Conservation (phyloP, 176 grass and related monocot species). For the Oryza glumipatula region DNA sequence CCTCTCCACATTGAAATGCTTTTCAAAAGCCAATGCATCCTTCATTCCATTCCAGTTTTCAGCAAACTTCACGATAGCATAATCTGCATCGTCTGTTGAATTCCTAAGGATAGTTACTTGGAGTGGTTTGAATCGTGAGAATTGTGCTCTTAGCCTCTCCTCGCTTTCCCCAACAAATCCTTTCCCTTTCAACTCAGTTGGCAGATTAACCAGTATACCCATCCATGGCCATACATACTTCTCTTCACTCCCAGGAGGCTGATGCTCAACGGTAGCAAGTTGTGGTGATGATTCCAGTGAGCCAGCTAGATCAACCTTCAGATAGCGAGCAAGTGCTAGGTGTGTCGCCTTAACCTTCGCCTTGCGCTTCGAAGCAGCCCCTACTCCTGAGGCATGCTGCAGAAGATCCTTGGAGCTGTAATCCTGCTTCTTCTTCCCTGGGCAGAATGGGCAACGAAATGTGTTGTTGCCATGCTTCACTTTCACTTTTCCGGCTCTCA, state of each 20-base stretch:
- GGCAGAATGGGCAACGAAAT: slow-evolving; percentile 77
- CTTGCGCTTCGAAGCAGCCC: slow-evolving; percentile 54
- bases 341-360: slow-evolving; percentile 71
- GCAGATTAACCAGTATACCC: slow-evolving; percentile 61
- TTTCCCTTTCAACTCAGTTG: slow-evolving; percentile 27
- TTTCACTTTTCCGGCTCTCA: slow-evolving; percentile 44
- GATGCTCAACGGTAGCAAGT: slow-evolving; percentile 21
- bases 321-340: slow-evolving; percentile 63
- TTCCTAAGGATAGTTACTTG: slow-evolving; percentile 43
- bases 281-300: slow-evolving; percentile 25
- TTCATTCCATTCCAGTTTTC: slow-evolving; percentile 59
- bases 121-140: slow-evolving; percentile 57
- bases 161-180: slow-evolving; percentile 36
- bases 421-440: slow-evolving; percentile 68
- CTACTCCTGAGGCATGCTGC: slow-evolving; percentile 77
- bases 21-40: slow-evolving; percentile 64
- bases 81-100: slow-evolving; percentile 36
- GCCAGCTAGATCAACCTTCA: slow-evolving; percentile 54
- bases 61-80: slow-evolving; percentile 53
- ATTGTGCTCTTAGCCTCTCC: slow-evolving; percentile 54
- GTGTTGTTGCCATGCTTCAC: slow-evolving; percentile 46
- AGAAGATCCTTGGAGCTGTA: slow-evolving; percentile 68
- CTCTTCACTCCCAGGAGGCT: slow-evolving; percentile 43
- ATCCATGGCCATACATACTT: slow-evolving; percentile 70
- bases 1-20: slow-evolving; percentile 40